Evolutionary conservation across 2,329 filamentous ascomycete genomes (phyloP), one percentile per base, ranked within the genome.

Genomic region (Fusarium transvaalense): DNA sequence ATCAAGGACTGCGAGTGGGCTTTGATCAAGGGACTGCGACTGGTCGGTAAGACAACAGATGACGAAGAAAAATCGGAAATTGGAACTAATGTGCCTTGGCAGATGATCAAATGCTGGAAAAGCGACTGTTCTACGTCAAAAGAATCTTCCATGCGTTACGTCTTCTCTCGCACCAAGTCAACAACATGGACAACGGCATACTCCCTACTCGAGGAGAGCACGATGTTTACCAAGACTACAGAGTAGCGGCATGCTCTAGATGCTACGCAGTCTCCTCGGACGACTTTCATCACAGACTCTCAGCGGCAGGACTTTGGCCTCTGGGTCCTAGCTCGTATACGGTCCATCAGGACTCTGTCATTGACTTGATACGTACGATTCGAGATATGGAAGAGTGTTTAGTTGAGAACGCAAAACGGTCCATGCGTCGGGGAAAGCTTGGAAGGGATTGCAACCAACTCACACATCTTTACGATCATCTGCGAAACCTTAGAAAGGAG

Each of bases 121-220:
- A 19, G 21, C 57, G 69, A 19, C 19, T 41, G 10, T 35, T 27
- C 15, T 51, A 53, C 15, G 13, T 69, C 15, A 15, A 58, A 6
- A 17, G 6, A 3, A 69, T 64, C 7, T 60, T 68, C 19, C 38
- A 60, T 6, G 52, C 41, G 15, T 10, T 72, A 8, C 31, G 46
- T 6, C 42, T 72, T 17, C 56, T 72, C n/a, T 56, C 64, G 5
- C 21, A 61, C 8, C 69, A 66, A 25, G 29, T 64, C 19, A 27
- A 25, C 12, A 45, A 48, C n/a, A 15, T 59, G 9, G 58, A 64
- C 13, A 39, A 31, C 14, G 69, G 69, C 1, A 34, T 69, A 13
- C 52, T 67, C 8, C 65, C 54, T 5, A 69, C 35, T 43, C 27
- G 42, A 34, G 35, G 25, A 3, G 43, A 64, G 2, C 34, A 51